Evolutionary conservation across 176 grass and related monocot genomes (phyloP).

Genomic region (Paspalum notatum): DNA sequence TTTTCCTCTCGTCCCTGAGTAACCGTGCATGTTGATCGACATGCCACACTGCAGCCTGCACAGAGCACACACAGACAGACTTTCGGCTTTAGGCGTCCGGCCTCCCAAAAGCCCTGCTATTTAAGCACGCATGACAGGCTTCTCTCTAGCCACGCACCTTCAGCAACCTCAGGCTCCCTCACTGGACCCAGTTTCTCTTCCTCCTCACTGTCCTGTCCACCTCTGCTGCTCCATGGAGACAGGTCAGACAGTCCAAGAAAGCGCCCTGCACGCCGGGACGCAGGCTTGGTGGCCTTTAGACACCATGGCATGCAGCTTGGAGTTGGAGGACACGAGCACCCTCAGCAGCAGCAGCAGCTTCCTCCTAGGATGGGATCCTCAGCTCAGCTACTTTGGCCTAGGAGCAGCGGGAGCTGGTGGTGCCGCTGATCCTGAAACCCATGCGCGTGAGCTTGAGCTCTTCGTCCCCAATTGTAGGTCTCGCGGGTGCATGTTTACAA

Average conservation of each 20-base stretch:
- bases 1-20: conserved; percentile 46
- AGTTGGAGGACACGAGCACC: not conserved
- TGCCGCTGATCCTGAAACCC: not conserved
- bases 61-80: conserved; percentile 18
- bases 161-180: not conserved
- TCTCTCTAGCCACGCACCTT: not conserved
- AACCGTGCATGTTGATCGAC: conserved; percentile 47
- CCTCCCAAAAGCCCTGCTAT: conserved; percentile 64
- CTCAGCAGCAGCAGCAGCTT: conserved; percentile 23
- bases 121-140: conserved; percentile 51
- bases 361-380: conserved; percentile 48
- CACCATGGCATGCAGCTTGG: conserved; percentile 52
- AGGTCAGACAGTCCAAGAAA: conserved; percentile 32
- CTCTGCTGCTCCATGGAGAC: conserved; percentile 33
- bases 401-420: conserved; percentile 2
- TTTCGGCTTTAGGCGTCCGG: conserved; percentile 47
- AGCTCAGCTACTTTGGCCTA: conserved; percentile 42
- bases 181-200: not conserved
- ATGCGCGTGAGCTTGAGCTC: conserved; percentile 28
- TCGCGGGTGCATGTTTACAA: not conserved
- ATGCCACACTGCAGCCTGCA: conserved; percentile 48
- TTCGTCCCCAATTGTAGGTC: conserved; percentile 49
- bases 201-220: conserved; percentile 25
- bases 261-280: conserved; percentile 35
- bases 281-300: conserved; percentile 44